Conservation (phyloP, 257 asterid species). For the Rauvolfia tetraphylla region DNA sequence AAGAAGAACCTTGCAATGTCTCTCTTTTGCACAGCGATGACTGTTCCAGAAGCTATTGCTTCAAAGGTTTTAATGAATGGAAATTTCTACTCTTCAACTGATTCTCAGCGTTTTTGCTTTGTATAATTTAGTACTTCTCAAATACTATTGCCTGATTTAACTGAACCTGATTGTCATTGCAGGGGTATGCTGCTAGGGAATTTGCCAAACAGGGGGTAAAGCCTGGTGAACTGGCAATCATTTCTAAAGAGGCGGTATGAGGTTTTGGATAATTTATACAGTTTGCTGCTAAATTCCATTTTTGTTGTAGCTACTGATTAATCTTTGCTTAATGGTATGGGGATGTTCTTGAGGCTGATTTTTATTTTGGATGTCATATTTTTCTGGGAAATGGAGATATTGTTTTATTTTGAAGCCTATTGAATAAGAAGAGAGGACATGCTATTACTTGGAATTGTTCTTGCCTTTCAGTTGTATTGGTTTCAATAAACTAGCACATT, state of each 20-base stretch:
- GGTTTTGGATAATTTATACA: neutral
- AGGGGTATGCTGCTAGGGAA: constrained; percentile 98
- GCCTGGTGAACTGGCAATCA: constrained; percentile 82
- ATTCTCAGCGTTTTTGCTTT: neutral
- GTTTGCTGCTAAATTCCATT: neutral
- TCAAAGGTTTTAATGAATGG: neutral
- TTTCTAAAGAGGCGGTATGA: constrained; percentile 94
- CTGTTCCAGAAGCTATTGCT: constrained; percentile 1
- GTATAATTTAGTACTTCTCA: neutral
- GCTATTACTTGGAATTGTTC: neutral
- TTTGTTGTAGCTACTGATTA: neutral
- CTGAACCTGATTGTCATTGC: constrained; percentile 11
- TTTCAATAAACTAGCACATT: neutral
- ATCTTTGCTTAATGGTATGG: neutral
- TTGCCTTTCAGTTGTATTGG: neutral
- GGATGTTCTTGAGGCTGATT: neutral
- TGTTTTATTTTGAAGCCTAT: neutral
- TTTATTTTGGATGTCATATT: neutral
- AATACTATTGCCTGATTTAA: neutral
- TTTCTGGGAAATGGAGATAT: neutral
- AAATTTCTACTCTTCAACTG: neutral
- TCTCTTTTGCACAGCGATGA: neutral
- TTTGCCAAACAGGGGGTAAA: constrained; percentile 89
- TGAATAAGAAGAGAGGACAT: neutral
- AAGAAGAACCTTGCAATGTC: neutral